phyloP scores from a whole-genome alignment of 2,329 filamentous ascomycete species.

The Corinectria fuckeliana region DNA sequence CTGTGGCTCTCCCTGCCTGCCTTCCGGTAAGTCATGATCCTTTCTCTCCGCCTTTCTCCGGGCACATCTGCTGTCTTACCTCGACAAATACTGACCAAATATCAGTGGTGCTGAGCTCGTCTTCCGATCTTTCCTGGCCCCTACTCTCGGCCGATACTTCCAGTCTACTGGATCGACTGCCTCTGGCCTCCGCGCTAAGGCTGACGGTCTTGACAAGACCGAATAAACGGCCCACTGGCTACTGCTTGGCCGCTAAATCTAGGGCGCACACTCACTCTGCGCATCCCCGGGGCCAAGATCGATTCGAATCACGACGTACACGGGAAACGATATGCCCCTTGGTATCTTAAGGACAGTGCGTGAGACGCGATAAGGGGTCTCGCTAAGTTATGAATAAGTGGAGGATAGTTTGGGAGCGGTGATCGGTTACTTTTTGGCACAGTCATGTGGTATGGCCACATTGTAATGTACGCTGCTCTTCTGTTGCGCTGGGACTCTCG shows the following conservation, averaged over 20 bases:
- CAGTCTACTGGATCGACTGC: slow-evolving; percentile 71
- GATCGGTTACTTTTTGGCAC: slow-evolving; percentile 20
- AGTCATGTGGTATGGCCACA: slow-evolving; percentile 29
- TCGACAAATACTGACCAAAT: slow-evolving; percentile 24
- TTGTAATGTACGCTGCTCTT: slow-evolving; percentile 30
- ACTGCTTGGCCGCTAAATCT: slow-evolving; percentile 36
- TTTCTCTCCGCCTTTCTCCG: not conserved
- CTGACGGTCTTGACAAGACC: slow-evolving; percentile 75
- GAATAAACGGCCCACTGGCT: slow-evolving; percentile 55
- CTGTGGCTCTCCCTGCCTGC: slow-evolving; percentile 97
- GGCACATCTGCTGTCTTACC: slow-evolving; percentile 11
- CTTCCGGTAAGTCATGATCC: slow-evolving; percentile 73
- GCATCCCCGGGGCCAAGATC: slow-evolving; percentile 33
- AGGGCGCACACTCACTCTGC: slow-evolving; percentile 19
- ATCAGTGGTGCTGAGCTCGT: slow-evolving; percentile 89
- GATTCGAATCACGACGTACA: slow-evolving; percentile 28
- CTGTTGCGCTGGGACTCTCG: slow-evolving; percentile 31
- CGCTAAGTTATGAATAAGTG: slow-evolving; percentile 19
- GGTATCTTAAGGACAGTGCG: slow-evolving; percentile 16
- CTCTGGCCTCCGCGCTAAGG: slow-evolving; percentile 87
- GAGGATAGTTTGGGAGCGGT: slow-evolving; percentile 24
- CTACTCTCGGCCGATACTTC: slow-evolving; percentile 94
- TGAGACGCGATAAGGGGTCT: slow-evolving; percentile 18
- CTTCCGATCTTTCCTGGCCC: slow-evolving; percentile 95
- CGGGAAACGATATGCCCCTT: slow-evolving; percentile 18